Percentiles rank a stretch among this genome's conserved stretches.
phyloP scores from a whole-genome alignment of 2,329 filamentous ascomycete species.

The Ascochyta clinopodiicola region DNA sequence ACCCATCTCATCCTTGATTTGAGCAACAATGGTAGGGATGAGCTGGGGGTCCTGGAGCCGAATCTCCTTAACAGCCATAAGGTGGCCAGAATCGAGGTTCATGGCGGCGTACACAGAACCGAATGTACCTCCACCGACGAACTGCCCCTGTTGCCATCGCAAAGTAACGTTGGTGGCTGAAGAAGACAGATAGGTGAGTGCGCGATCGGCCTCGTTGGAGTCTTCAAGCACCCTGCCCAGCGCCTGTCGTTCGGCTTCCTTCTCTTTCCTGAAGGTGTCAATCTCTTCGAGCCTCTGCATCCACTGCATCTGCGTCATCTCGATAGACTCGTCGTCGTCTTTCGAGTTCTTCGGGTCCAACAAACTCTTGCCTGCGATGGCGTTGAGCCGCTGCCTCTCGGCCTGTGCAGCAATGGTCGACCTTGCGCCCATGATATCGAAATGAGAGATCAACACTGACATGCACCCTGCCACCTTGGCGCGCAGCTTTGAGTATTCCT shows the following conservation, averaged over 20 bases:
- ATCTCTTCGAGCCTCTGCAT: conserved; percentile 75
- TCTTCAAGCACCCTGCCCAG: conserved; percentile 91
- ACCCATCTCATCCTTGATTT: conserved; percentile 97
- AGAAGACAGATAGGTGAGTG: conserved; percentile 89
- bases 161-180: conserved; percentile 94
- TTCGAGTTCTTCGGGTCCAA: conserved; percentile 76
- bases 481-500: conserved; percentile 82
- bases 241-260: conserved; percentile 83
- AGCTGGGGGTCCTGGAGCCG: conserved; percentile 94
- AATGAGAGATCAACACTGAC: conserved; percentile 96
- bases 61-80: conserved; percentile 99
- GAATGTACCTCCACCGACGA: conserved; percentile 95
- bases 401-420: conserved; percentile 92
- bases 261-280: conserved; percentile 78
- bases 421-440: conserved; percentile 97
- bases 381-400: conserved; percentile 87
- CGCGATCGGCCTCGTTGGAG: conserved; percentile 93
- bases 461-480: conserved; percentile 95
- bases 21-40: conserved; percentile 89
- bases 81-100: conserved; percentile 91
- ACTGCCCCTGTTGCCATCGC: conserved; percentile 98
- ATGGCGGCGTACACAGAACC: conserved; percentile 97
- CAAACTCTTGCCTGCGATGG: conserved; percentile 75
- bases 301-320: conserved; percentile 76
- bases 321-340: conserved; percentile 85